phyloP scores from a whole-genome alignment of 768 basidiomycete genomes.

The Rhizopogon sp. region DNA sequence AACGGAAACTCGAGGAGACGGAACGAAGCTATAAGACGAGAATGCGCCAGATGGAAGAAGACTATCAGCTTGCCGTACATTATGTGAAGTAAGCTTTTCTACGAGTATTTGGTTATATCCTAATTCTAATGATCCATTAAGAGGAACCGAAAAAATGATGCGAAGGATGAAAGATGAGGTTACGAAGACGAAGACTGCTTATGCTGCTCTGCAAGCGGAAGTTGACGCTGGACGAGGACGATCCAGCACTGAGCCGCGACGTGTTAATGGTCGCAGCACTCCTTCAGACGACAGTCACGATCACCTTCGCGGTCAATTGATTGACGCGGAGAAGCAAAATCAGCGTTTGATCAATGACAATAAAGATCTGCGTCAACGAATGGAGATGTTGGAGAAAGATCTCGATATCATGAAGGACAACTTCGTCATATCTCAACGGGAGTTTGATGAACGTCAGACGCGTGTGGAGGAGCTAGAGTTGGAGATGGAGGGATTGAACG shows the following conservation, averaged over 20 bases:
- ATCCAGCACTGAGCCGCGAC: constrained; percentile 46
- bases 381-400: constrained; percentile 73
- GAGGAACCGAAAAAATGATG: constrained; percentile 98
- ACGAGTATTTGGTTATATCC: constrained; percentile 11
- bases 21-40: constrained; percentile 75
- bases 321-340: constrained; percentile 72
- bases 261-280: constrained; percentile 70
- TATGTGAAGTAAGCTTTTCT: constrained; percentile 81
- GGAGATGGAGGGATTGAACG: constrained; percentile 72
- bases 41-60: constrained; percentile 87
- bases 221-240: constrained; percentile 67
- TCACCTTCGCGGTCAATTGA: constrained; percentile 61
- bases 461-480: constrained; percentile 78
- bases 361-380: constrained; percentile 65
- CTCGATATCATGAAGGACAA: constrained; percentile 66
- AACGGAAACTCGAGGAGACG: constrained; percentile 73
- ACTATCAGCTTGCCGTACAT: constrained; percentile 94
- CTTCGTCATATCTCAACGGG: constrained; percentile 66
- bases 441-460: constrained; percentile 71
- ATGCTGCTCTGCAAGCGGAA: constrained; percentile 78
- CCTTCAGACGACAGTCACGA: constrained; percentile 74
- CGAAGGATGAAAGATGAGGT: constrained; percentile 94
- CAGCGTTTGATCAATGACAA: constrained; percentile 72
- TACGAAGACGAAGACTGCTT: constrained; percentile 82
- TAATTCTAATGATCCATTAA: constrained; percentile 25